Conservation (phyloP, 2,329 filamentous ascomycete species). For the Fusarium compactum region DNA sequence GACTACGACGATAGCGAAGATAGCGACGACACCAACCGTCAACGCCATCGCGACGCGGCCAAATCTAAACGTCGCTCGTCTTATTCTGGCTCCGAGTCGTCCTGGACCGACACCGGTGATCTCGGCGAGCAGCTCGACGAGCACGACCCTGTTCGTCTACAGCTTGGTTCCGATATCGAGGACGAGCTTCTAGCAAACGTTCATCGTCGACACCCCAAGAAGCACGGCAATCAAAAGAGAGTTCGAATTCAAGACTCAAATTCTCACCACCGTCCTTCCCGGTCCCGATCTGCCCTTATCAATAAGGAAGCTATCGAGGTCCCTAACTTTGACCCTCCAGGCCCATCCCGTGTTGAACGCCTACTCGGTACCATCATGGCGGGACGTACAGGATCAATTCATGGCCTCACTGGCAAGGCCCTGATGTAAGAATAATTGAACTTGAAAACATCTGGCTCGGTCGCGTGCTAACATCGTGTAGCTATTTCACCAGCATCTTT, state of each 20-base stretch:
- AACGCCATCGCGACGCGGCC: constrained; percentile 41
- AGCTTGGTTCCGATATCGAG: constrained; percentile 74
- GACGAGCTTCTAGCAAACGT: constrained; percentile 68
- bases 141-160: constrained; percentile 81
- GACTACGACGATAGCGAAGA: constrained; percentile 55
- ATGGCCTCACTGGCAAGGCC: constrained; percentile 95
- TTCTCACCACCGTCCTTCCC: constrained; percentile 53
- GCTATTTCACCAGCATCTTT: constrained; percentile 95
- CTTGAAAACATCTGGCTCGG: background rate
- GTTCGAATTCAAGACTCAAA: constrained; percentile 73
- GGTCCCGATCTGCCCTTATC: constrained; percentile 58
- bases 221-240: constrained; percentile 63
- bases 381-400: constrained; percentile 78
- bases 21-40: constrained; percentile 51
- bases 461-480: constrained; percentile 54
- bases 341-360: constrained; percentile 75
- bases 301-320: constrained; percentile 86
- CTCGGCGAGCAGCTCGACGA: constrained; percentile 90
- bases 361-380: constrained; percentile 88
- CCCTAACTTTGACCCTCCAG: constrained; percentile 73
- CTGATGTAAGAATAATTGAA: constrained; percentile 73
- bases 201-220: constrained; percentile 59
- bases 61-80: constrained; percentile 48
- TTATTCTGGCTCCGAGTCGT: constrained; percentile 73
- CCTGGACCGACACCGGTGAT: constrained; percentile 96